These are phyloP conservation scores for Trichophaea hybrida DNA, from an alignment of 2,329 filamentous ascomycete species.

Conservation along the genomic window DNA sequence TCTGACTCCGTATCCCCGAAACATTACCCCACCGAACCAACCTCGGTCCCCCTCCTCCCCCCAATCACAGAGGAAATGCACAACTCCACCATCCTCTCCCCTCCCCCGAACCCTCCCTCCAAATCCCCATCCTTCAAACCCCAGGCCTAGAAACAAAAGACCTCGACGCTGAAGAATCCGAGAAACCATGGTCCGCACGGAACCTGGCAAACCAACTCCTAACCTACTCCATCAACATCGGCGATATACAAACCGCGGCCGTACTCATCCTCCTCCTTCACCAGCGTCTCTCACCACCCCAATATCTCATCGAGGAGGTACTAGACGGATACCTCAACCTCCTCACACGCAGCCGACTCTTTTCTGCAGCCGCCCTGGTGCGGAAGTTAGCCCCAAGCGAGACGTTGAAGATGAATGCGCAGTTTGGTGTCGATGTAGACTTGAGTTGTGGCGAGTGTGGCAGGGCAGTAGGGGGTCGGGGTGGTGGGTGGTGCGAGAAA, in stretches of 20 bases:
- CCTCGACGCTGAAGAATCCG: background rate
- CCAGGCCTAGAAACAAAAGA: too few relatives aligned
- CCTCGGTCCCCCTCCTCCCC: constrained; percentile 7
- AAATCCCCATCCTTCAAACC: background rate
- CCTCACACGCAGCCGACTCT: background rate
- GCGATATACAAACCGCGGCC: background rate
- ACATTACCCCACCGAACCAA: background rate
- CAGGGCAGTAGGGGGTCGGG: constrained; percentile 14
- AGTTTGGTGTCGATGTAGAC: background rate
- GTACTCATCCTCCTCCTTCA: background rate
- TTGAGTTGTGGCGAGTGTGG: constrained; percentile 3
- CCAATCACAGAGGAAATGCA: constrained; percentile 15
- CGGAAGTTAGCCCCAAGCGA: background rate
- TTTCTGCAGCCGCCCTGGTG: background rate
- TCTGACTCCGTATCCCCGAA: constrained; percentile 8
- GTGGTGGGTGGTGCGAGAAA: constrained; percentile 18
- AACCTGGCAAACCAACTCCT: constrained; percentile 4
- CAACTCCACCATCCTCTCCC: background rate
- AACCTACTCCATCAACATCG: background rate
- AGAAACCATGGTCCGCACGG: constrained; percentile 4
- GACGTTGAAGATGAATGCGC: background rate
- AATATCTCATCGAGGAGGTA: background rate
- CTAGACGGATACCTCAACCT: background rate
- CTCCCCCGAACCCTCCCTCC: background rate
- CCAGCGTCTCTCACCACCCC: background rate